Evolutionary conservation across 805 yeast species (phyloP).

Genomic region (Spathaspora girioi): DNA sequence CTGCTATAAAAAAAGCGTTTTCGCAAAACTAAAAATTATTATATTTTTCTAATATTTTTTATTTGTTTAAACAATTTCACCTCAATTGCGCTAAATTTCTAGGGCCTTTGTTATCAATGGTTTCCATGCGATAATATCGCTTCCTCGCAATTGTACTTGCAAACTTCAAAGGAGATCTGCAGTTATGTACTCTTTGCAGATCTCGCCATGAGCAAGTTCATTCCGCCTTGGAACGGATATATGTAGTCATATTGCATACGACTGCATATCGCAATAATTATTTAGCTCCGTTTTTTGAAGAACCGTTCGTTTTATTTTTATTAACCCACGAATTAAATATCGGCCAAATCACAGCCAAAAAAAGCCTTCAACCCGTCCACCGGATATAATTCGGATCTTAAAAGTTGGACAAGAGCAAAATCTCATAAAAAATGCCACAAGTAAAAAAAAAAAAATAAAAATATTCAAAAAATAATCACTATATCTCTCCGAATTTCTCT

Average conservation of each 20-base stretch:
- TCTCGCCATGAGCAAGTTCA: background rate
- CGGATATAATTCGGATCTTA: background rate
- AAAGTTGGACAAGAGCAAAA: background rate
- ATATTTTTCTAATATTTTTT: background rate
- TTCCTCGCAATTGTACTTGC: background rate
- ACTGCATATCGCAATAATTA: background rate
- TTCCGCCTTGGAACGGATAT: background rate
- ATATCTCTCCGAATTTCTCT: background rate
- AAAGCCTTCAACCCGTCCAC: background rate
- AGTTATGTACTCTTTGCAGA: background rate
- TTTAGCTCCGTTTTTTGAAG: background rate
- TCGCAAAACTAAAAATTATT: background rate
- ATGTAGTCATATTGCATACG: background rate
- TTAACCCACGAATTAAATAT: background rate
- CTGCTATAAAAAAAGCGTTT: background rate
- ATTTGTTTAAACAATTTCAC: background rate
- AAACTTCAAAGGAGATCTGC: background rate
- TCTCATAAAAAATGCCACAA: no score
- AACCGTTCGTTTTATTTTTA: background rate
- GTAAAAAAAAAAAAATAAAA: no score
- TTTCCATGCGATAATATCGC: background rate
- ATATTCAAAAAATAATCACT: background rate
- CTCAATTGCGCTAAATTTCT: background rate
- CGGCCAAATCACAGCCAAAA: background rate
- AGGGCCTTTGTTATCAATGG: background rate